Percentiles rank a stretch among this genome's conserved stretches.
phyloP scores from a whole-genome alignment of 352 stramenopile genomes.

The Phytophthora foliorum region DNA sequence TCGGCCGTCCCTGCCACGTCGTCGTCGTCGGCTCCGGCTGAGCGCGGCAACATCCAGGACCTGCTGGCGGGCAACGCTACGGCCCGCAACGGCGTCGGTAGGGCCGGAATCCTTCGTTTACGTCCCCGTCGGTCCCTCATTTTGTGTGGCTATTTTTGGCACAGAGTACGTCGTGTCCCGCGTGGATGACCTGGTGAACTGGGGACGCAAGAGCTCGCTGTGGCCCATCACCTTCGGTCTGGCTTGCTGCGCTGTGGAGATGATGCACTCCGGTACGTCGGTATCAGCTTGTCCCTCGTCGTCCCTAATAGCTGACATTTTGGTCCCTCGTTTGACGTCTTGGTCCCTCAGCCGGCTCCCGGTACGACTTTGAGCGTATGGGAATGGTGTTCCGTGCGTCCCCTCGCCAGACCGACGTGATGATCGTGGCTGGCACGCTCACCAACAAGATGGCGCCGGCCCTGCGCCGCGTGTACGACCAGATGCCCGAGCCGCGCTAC shows the following conservation, averaged over 20 bases:
- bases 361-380: conserved; percentile 99
- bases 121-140: background rate
- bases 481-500: conserved; percentile 99
- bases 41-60: conserved; percentile 80
- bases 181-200: conserved; percentile 99
- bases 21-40: conserved; percentile 36
- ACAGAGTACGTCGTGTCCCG: conserved; percentile 98
- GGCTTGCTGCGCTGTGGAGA: conserved; percentile 99
- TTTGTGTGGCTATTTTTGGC: background rate
- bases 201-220: conserved; percentile 96
- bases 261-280: conserved; percentile 94
- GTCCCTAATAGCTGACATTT: conserved; percentile 1
- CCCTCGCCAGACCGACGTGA: conserved; percentile 97
- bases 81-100: conserved; percentile 84
- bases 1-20: conserved; percentile 28
- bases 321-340: background rate
- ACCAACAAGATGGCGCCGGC: conserved; percentile 99
- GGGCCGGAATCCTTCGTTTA: conserved; percentile 10
- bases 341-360: conserved; percentile 49
- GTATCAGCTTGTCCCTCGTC: background rate
- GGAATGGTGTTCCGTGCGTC: conserved; percentile 98
- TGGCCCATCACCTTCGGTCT: conserved; percentile 99
- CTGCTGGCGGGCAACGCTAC: conserved; percentile 73
- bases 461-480: conserved; percentile 97
- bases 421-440: conserved; percentile 99